phyloP scores from a whole-genome alignment of 257 asterid species.

The Rubia yunnanensis region DNA sequence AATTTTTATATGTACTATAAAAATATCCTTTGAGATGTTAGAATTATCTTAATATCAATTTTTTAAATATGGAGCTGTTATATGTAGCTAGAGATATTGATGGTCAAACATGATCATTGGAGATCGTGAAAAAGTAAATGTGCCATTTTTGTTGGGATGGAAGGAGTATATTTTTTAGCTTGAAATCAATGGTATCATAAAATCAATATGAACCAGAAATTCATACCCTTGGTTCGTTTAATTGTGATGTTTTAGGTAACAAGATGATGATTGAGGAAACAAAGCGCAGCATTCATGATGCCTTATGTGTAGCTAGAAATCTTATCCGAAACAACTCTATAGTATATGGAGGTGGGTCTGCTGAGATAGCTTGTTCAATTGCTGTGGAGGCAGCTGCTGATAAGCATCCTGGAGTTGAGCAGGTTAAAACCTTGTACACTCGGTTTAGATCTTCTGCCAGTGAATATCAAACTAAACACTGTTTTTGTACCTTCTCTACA shows the following conservation, averaged over 20 bases:
- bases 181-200: background rate
- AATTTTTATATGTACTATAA: too few species aligned
- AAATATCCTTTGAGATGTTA: too few species aligned
- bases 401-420: constrained; percentile 95
- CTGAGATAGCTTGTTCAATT: constrained; percentile 85
- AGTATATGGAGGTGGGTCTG: constrained; percentile 98
- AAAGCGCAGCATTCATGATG: constrained; percentile 95
- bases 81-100: too few species aligned
- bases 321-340: constrained; percentile 90
- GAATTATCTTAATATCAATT: too few species aligned
- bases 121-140: too few species aligned
- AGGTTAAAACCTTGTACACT: constrained; percentile 31
- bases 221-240: background rate
- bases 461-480: constrained; percentile 6
- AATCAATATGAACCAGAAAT: background rate
- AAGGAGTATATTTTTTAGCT: too few species aligned
- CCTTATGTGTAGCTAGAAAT: constrained; percentile 88
- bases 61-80: too few species aligned
- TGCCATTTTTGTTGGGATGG: too few species aligned
- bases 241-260: constrained; percentile 47
- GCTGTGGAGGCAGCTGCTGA: constrained; percentile 99
- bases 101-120: too few species aligned
- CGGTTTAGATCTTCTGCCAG: background rate
- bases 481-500: constrained; percentile 22
- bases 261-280: constrained; percentile 99